Conservation (phyloP, 2,329 filamentous ascomycete species). For the Ophiosphaerella herpotricha region DNA sequence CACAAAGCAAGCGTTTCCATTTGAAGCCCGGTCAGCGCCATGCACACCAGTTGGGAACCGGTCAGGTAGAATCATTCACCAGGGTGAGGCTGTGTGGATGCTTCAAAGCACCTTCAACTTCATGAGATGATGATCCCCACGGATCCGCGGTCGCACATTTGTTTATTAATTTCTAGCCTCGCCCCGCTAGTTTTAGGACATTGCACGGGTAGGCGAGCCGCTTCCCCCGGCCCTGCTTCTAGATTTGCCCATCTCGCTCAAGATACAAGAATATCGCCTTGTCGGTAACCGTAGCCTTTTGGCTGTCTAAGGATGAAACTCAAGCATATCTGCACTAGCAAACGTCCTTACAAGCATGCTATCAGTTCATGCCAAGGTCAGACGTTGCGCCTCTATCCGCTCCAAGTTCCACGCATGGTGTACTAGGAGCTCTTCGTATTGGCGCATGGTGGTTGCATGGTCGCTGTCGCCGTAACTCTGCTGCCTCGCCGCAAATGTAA, state of each 20-base stretch:
- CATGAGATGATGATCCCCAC: too few relatives aligned
- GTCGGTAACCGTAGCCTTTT: background rate
- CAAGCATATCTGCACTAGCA: slow-evolving; percentile 1
- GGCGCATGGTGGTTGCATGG: slow-evolving; percentile 6
- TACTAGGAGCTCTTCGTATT: slow-evolving; percentile 18
- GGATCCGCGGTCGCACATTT: too few relatives aligned
- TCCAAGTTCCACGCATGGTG: slow-evolving; percentile 28
- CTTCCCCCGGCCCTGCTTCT: background rate
- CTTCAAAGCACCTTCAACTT: too few relatives aligned
- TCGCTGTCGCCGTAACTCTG: slow-evolving; percentile 7
- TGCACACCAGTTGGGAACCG: background rate
- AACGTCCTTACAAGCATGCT: background rate
- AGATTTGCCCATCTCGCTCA: background rate
- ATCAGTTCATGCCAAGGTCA: slow-evolving; percentile 1
- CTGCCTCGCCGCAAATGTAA: slow-evolving; percentile 14
- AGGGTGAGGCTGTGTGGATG: background rate
- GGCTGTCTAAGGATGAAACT: background rate
- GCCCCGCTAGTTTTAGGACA: too few relatives aligned
- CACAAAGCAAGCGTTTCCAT: background rate
- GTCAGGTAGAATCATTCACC: background rate
- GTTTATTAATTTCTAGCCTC: too few relatives aligned
- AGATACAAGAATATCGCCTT: background rate
- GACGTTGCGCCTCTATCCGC: slow-evolving; percentile 2
- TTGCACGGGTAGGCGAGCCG: background rate
- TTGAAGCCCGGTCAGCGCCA: background rate